Percentiles rank a stretch among this genome's conserved stretches.
Evolutionary conservation across 1,284 basidiomycete genomes (phyloP).

Genomic region (Pascua sp.): DNA sequence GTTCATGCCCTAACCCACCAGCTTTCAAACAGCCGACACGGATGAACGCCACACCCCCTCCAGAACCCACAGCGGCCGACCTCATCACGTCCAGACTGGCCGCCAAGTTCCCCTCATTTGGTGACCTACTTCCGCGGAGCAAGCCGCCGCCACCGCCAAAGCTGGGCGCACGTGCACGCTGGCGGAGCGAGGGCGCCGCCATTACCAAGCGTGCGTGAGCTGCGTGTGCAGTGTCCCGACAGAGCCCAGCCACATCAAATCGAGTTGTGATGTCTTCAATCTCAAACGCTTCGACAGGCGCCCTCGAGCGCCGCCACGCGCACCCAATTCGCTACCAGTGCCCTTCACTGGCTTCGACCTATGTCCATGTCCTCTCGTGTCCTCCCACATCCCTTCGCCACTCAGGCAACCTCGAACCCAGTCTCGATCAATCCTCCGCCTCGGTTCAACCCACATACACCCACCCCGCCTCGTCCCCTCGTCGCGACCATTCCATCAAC

Average conservation of each 20-base stretch:
- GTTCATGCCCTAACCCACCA: not conserved
- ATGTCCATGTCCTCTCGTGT: too few relatives aligned
- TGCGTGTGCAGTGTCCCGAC: not conserved
- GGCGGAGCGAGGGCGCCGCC: not conserved
- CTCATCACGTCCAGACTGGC: not conserved
- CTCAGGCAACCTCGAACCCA: too few relatives aligned
- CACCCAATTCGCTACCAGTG: not conserved
- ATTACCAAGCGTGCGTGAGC: not conserved
- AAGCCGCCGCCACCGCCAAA: not conserved
- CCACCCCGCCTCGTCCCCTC: too few relatives aligned
- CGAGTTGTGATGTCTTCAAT: not conserved
- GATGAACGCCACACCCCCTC: slow-evolving; percentile 6
- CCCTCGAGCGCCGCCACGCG: too few relatives aligned
- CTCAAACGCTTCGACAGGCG: too few relatives aligned
- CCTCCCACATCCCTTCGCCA: too few relatives aligned
- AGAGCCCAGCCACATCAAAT: not conserved
- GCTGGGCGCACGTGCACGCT: not conserved
- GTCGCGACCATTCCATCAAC: not conserved
- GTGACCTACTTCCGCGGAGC: not conserved
- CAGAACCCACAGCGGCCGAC: not conserved
- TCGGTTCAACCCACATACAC: not conserved
- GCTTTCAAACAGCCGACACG: slow-evolving; percentile 8
- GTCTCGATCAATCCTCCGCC: not conserved
- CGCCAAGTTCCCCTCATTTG: slow-evolving; percentile 1
- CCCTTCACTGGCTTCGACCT: too few relatives aligned